phyloP scores from a whole-genome alignment of 495 filamentous ascomycete species.

The Talaromyces trachyspermus region DNA sequence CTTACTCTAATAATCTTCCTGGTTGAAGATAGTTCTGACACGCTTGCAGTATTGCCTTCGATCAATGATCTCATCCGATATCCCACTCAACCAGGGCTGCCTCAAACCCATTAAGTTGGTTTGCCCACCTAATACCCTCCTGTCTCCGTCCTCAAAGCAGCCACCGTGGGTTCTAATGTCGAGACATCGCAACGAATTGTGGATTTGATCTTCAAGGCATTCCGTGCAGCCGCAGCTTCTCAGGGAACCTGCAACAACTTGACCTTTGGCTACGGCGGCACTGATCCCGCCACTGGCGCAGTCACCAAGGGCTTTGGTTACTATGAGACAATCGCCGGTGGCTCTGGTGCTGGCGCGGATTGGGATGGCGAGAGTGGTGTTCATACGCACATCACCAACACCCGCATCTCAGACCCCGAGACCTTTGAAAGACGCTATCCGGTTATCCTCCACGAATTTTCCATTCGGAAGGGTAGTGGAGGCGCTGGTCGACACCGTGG shows the following conservation, averaged over 20 bases:
- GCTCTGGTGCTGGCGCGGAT: constrained; percentile 74
- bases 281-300: constrained; percentile 67
- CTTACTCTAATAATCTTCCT: neutral
- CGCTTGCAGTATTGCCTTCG: constrained; percentile 66
- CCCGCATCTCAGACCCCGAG: constrained; percentile 90
- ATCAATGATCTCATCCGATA: constrained; percentile 86
- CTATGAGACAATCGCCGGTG: constrained; percentile 95
- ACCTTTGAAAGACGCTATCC: constrained; percentile 95
- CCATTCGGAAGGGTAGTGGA: constrained; percentile 58
- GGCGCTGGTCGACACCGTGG: constrained; percentile 71
- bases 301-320: constrained; percentile 89
- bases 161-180: constrained; percentile 94
- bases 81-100: constrained; percentile 97
- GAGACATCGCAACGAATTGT: constrained; percentile 87
- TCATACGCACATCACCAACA: constrained; percentile 99
- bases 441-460: constrained; percentile 79
- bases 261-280: constrained; percentile 38
- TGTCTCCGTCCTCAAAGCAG: constrained; percentile 86
- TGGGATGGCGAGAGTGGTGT: constrained; percentile 91
- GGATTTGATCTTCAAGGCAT: constrained; percentile 87
- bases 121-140: constrained; percentile 74
- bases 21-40: neutral
- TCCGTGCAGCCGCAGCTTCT: constrained; percentile 83
- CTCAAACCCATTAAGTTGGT: constrained; percentile 78
- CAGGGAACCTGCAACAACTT: constrained; percentile 92